Evolutionary conservation across 176 grass and related monocot genomes (phyloP), one percentile per base, ranked within the genome.

Genomic region (Carex scoparia): DNA sequence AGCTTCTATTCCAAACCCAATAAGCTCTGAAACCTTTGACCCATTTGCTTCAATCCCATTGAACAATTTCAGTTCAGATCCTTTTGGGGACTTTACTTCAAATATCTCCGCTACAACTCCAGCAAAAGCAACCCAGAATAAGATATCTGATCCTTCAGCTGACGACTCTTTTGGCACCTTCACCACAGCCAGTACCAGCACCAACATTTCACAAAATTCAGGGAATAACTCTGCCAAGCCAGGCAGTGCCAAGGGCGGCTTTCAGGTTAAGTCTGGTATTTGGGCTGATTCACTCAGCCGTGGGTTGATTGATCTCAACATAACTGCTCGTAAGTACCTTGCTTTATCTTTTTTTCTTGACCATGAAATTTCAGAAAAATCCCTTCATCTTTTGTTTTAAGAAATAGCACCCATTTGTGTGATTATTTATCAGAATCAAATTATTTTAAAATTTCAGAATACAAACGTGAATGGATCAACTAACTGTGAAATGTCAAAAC

Each of bases 261-360:
- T 96, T 78, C 93, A 99, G 85, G 91, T 99, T 59, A 99, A 99
- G 77, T 95, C 93, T 91, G 94, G 97, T 46, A 94, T 99, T 87
- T 99, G 97, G 97, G 90, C 93, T 37, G 97, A 99, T 84, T 96
- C 93, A 48, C 84, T 99, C 79, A 99, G 91, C 70, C 90, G 90
- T 84, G 97, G 97, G 73, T 57, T 99, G 84, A 99, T 99, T 81
- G 97, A 99, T 88, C 93, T 99, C 66, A 99, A 95, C 65, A 99
- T 99, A 89, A 92, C 87, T 65, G 90, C 81, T 65, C 91, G 97
- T 99, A 87, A 88, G 97, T 90, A 69, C 71, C 37, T 77, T 6
- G 81, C 57, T 60, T 57, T 80, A 23, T 33, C 37, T 23, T 84
- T 73, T 40, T 61, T 74, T 33, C 1, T 64, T 49, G 38, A 28